Base-by-base conservation (phyloP, 495 filamentous ascomycete species). In the Bacidia rubella region DNA sequence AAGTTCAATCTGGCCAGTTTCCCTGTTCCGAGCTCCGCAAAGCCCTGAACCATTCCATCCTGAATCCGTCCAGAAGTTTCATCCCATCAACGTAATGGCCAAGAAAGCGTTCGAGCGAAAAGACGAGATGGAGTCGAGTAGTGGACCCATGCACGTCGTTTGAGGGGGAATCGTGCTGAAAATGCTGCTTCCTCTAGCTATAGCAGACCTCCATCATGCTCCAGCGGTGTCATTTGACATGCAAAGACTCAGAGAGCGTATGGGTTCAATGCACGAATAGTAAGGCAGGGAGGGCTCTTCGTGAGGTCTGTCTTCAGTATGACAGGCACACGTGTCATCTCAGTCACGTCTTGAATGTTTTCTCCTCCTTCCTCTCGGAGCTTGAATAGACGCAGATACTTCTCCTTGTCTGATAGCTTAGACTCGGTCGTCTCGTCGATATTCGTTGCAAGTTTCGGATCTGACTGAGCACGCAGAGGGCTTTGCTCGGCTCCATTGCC, bases 281-380 rank as follows among this genome's bases (percentile, higher is more conserved):
- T 98, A 63, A 98, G 72, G 75, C 92, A 98, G 87, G 92, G 92
- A 70, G 92, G 92, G 67, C 92, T 97, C 84, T 97, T 98, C 73
- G 76, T 86, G 60, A 98, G 76, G 69, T 98, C 92, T 29, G 92
- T 98, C 81, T 96, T 98, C 48, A 98, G 70, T 60, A 97, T 95
- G 53, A 98, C 86, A 2, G 92, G 92, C 47, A 98, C 87, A 51
- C 89, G 76, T 32, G 88, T 90, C 87, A 98, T 95, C 75, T 98
- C 92, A 23, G 80, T 87, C 55, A 98, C 89, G 65, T 97, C 92
- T 66, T 98, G 92, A 61, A 98, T 95, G 70, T 93, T 90, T 50
- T 96, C 87, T 29, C 93, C 89, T 56, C 85, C 83, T 69, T 93
- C 88, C 62, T 98, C 93, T 42, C 93, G 74, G 59, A 98, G 71